Evolutionary conservation across 2,329 filamentous ascomycete genomes (phyloP).

Genomic region (Verticillium nonalfalfae): DNA sequence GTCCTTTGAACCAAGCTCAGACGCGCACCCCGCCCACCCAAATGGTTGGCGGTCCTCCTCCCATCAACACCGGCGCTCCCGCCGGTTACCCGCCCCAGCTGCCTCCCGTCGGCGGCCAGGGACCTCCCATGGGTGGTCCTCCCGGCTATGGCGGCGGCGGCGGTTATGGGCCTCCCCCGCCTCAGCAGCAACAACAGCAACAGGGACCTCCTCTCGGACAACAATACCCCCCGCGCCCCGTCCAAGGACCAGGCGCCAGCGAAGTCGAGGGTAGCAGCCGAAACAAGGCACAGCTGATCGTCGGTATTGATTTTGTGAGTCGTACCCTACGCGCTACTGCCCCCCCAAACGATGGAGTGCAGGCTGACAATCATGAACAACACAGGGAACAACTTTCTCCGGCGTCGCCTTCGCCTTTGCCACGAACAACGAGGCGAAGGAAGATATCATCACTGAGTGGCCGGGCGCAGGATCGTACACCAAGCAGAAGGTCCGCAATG

Average conservation of each 20-base stretch:
- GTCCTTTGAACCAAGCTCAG: slow-evolving; percentile 40
- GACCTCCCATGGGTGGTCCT: slow-evolving; percentile 29
- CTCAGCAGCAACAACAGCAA: slow-evolving; percentile 4
- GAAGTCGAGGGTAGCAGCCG: slow-evolving; percentile 85
- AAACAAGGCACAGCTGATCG: slow-evolving; percentile 95
- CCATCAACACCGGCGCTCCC: slow-evolving; percentile 59
- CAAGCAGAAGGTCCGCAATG: slow-evolving; percentile 79
- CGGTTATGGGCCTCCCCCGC: slow-evolving; percentile 40
- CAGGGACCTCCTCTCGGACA: slow-evolving; percentile 26
- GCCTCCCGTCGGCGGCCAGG: slow-evolving; percentile 23
- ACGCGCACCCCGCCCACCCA: slow-evolving; percentile 51
- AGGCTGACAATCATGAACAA: not conserved
- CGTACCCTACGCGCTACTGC: not conserved
- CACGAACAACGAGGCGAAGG: slow-evolving; percentile 94
- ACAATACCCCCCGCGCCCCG: slow-evolving; percentile 18
- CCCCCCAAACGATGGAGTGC: not conserved
- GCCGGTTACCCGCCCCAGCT: slow-evolving; percentile 54
- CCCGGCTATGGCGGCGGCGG: slow-evolving; percentile 37
- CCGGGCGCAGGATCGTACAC: slow-evolving; percentile 95
- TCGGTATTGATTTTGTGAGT: slow-evolving; percentile 95
- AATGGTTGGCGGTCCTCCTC: slow-evolving; percentile 58
- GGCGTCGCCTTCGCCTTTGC: slow-evolving; percentile 96
- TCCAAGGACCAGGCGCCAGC: slow-evolving; percentile 33
- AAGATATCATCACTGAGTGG: slow-evolving; percentile 99
- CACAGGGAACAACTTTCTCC: slow-evolving; percentile 90